Percentiles rank a stretch among this genome's conserved stretches.
These are phyloP conservation scores for Hericium rajendrae DNA, from an alignment of 768 basidiomycete genomes.

Conservation along the genomic window DNA sequence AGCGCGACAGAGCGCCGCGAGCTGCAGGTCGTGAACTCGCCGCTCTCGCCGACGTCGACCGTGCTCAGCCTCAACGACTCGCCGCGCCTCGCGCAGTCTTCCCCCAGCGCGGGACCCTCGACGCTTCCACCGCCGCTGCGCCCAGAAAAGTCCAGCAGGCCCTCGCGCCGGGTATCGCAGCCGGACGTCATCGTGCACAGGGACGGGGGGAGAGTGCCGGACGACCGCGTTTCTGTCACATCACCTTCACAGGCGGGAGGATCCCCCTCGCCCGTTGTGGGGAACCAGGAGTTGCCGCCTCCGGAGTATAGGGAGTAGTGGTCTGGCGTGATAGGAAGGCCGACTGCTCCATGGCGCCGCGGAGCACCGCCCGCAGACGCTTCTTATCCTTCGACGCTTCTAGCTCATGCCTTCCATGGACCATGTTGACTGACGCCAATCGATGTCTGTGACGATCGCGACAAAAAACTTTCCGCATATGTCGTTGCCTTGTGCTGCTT, in stretches of 20 bases:
- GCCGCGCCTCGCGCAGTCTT: neutral
- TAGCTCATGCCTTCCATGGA: too few species aligned
- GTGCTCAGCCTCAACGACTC: neutral
- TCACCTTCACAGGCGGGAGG: neutral
- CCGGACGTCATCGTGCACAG: neutral
- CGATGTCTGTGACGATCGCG: too few species aligned
- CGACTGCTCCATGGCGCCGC: too few species aligned
- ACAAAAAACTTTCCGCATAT: too few species aligned
- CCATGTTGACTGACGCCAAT: too few species aligned
- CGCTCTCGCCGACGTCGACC: conserved; percentile 3
- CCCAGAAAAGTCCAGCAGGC: neutral
- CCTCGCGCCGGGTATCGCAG: neutral
- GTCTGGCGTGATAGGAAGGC: neutral
- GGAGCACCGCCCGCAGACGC: too few species aligned
- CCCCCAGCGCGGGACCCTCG: neutral
- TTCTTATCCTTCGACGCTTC: too few species aligned
- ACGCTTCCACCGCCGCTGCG: neutral
- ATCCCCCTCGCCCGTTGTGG: neutral
- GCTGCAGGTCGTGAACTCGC: conserved; percentile 2
- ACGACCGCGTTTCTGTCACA: neutral
- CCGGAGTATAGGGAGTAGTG: neutral
- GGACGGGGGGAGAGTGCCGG: neutral
- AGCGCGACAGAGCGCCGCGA: neutral
- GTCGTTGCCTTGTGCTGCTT: too few species aligned
- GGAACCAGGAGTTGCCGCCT: neutral